Percentiles rank a stretch among this genome's conserved stretches.
Evolutionary conservation across 2,329 filamentous ascomycete genomes (phyloP).

Genomic region (Colletotrichum sp.): DNA sequence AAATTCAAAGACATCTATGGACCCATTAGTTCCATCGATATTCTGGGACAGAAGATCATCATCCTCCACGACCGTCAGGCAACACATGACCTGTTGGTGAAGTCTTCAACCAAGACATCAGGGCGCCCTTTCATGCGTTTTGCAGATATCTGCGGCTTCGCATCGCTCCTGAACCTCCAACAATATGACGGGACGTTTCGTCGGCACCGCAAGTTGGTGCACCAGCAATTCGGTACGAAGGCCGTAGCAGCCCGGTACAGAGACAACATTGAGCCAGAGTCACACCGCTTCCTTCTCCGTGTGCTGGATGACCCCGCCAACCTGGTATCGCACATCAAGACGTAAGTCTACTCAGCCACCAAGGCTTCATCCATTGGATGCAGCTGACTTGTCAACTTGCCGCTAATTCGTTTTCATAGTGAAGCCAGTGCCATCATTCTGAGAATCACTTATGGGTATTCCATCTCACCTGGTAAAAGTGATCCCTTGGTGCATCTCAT

Average conservation of each 20-base stretch:
- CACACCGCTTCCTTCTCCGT: not conserved
- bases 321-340: not conserved
- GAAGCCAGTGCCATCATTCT: not conserved
- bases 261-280: not conserved
- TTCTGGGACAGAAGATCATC: slow-evolving; percentile 44
- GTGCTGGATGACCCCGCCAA: not conserved
- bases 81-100: not conserved
- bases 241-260: not conserved
- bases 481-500: not conserved
- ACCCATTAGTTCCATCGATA: slow-evolving; percentile 35
- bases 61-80: slow-evolving; percentile 22
- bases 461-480: not conserved
- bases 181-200: not conserved
- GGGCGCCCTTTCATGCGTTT: not conserved
- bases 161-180: not conserved
- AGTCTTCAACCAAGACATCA: not conserved
- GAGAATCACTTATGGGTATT: not conserved
- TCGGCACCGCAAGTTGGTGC: not conserved
- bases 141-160: not conserved
- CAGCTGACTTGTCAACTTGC: rapidly evolving
- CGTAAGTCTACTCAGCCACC: not conserved
- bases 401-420: not conserved
- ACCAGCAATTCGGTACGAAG: not conserved
- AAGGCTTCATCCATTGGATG: not conserved
- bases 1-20: slow-evolving; percentile 36